Conservation (phyloP, 2,329 filamentous ascomycete species). For the Ceratocystis harringtonii region DNA sequence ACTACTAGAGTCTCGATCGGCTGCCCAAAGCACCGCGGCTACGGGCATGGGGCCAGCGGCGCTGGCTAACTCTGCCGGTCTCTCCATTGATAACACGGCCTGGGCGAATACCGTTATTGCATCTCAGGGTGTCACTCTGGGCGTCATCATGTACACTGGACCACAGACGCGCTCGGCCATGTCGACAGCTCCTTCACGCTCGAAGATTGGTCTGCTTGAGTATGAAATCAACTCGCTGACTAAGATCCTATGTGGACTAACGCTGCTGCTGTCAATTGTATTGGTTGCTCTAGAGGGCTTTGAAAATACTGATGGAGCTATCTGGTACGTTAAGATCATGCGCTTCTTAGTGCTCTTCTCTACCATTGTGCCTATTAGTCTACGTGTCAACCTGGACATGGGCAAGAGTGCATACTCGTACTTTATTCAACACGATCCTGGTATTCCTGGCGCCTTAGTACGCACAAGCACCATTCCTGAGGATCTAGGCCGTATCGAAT, state of each 20-base stretch:
- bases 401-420: conserved; percentile 92
- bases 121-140: conserved; percentile 75
- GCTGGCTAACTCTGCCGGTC: conserved; percentile 44
- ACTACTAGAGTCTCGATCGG: conserved; percentile 42
- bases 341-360: conserved; percentile 96
- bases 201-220: conserved; percentile 85
- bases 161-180: conserved; percentile 85
- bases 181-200: conserved; percentile 80
- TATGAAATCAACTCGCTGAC: conserved; percentile 94
- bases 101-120: conserved; percentile 98
- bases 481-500: conserved; percentile 88
- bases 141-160: conserved; percentile 87
- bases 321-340: conserved; percentile 96
- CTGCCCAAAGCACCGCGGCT: conserved; percentile 28
- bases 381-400: conserved; percentile 92
- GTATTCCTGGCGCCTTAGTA: conserved; percentile 83
- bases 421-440: conserved; percentile 84
- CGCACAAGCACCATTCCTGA: conserved; percentile 95
- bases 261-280: conserved; percentile 69
- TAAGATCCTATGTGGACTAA: conserved; percentile 86
- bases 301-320: conserved; percentile 44
- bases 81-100: conserved; percentile 92
- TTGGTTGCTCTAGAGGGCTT: conserved; percentile 82
- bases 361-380: conserved; percentile 94
- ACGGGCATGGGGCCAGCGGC: conserved; percentile 18